Evolutionary conservation across 2,329 filamentous ascomycete species (phyloP).

Genomic region (Aureobasidium lini): DNA sequence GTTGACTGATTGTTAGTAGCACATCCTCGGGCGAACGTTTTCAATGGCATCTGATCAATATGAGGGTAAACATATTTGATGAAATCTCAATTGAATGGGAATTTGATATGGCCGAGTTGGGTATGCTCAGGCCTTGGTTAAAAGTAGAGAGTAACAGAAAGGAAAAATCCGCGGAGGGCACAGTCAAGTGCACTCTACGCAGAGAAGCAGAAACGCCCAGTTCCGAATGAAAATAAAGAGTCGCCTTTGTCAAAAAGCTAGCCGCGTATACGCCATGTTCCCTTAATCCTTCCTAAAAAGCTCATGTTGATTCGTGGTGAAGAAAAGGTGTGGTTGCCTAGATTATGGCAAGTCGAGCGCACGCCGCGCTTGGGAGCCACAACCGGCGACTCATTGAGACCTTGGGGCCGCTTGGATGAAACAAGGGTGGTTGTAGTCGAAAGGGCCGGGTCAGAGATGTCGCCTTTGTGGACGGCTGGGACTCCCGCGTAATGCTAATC

Average conservation of each 20-base stretch:
- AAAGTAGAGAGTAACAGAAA: background rate
- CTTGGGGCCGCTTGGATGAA: background rate
- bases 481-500: constrained; percentile 43
- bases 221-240: background rate
- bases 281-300: constrained; percentile 14
- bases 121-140: constrained; percentile 9
- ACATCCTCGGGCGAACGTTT: too few species aligned
- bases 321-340: constrained; percentile 11
- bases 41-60: too few species aligned
- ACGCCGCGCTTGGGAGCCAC: constrained; percentile 15
- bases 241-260: background rate
- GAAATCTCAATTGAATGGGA: background rate
- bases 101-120: constrained; percentile 6
- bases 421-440: constrained; percentile 6
- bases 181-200: background rate
- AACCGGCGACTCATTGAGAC: constrained; percentile 9
- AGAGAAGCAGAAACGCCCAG: constrained; percentile 1
- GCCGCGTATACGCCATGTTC: constrained; percentile 9
- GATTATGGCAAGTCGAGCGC: constrained; percentile 11
- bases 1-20: background rate
- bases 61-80: background rate
- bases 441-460: background rate
- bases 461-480: constrained; percentile 15
- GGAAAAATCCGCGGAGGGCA: background rate
- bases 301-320: constrained; percentile 14